Evolutionary conservation across 2,329 filamentous ascomycete genomes (phyloP).

Genomic region (Cercospora brassicicola): DNA sequence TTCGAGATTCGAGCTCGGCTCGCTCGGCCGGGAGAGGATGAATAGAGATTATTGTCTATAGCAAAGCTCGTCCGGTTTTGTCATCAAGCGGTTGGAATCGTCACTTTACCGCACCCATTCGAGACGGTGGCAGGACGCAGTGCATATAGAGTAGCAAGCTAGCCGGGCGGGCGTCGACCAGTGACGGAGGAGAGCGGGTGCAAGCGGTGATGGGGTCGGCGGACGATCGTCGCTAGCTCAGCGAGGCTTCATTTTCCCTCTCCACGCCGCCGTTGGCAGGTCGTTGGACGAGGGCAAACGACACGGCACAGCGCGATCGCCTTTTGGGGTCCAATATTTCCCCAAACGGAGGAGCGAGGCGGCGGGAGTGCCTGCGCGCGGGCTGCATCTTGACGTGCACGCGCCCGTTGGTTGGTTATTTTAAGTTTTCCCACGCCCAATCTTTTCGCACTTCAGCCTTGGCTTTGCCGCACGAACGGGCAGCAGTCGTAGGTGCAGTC

Average conservation of each 20-base stretch:
- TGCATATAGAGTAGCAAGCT: constrained; percentile 18
- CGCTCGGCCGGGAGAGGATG: not conserved
- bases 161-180: constrained; percentile 12
- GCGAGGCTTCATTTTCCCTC: not conserved
- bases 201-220: constrained; percentile 20
- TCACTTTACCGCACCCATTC: not conserved
- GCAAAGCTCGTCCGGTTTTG: not conserved
- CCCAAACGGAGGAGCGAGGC: not conserved
- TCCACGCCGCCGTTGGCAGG: not conserved
- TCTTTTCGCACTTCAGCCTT: constrained; percentile 1
- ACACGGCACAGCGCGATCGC: constrained; percentile 5
- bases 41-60: not conserved
- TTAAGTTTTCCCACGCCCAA: not conserved
- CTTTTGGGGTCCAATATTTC: not conserved
- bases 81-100: not conserved
- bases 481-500: not conserved
- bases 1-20: not conserved
- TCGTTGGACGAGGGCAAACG: not conserved
- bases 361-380: constrained; percentile 6
- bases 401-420: not conserved
- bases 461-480: not conserved
- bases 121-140: constrained; percentile 9
- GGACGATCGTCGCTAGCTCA: constrained; percentile 17
- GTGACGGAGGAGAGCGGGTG: constrained; percentile 6
- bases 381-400: not conserved